phyloP scores from a whole-genome alignment of 2,329 filamentous ascomycete species.

The Stachybotrys echinatus region DNA sequence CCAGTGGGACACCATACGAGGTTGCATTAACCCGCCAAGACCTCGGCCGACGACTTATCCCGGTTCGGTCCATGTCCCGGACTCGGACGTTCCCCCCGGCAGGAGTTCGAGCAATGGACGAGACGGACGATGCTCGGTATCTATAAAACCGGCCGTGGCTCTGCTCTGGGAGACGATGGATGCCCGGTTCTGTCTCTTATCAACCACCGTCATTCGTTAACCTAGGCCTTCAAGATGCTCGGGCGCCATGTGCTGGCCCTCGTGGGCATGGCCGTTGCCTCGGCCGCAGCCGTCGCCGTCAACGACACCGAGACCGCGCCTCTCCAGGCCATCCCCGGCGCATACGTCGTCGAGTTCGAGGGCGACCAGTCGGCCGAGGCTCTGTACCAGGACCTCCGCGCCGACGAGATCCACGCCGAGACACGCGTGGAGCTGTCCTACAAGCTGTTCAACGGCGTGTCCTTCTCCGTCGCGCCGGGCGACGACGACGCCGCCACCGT shows the following conservation, averaged over 20 bases:
- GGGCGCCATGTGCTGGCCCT: neutral
- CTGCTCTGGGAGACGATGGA: too few species aligned
- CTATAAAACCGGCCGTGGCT: too few species aligned
- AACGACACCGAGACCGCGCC: neutral
- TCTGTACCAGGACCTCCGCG: constrained; percentile 11
- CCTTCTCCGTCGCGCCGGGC: constrained; percentile 14
- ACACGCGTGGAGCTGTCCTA: constrained; percentile 14
- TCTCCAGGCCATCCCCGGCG: constrained; percentile 15
- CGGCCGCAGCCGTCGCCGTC: neutral
- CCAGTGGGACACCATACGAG: too few species aligned
- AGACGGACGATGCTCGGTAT: too few species aligned
- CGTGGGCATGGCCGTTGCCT: neutral
- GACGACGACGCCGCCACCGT: constrained; percentile 18
- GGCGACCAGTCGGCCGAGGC: constrained; percentile 8
- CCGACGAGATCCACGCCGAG: constrained; percentile 9
- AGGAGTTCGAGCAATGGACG: too few species aligned
- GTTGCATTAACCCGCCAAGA: too few species aligned
- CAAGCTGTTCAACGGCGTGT: constrained; percentile 16
- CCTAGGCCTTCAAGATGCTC: neutral
- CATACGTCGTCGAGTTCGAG: constrained; percentile 19
- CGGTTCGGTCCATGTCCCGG: too few species aligned
- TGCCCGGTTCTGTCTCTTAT: too few species aligned
- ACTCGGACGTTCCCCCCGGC: too few species aligned
- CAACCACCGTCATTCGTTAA: neutral
- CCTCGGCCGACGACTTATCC: too few species aligned